These are phyloP conservation scores for Malus domestica DNA, from an alignment of 306 rosid species.

Conservation along the genomic window DNA sequence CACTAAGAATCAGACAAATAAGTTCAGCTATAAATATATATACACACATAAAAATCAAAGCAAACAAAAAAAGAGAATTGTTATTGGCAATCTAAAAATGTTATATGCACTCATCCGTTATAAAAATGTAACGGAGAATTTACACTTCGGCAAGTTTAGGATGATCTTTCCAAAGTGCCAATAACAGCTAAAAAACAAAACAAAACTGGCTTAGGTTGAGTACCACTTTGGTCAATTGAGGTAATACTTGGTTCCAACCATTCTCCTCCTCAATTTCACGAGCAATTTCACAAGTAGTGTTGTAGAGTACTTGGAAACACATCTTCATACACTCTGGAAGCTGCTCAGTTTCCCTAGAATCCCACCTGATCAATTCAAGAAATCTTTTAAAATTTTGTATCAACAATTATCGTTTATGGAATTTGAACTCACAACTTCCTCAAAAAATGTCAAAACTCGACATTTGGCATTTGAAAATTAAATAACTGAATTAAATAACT, in stretches of 20 bases:
- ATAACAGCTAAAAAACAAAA: no score
- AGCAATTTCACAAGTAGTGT: slow-evolving; percentile 40
- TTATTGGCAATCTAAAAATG: no score
- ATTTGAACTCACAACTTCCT: no score
- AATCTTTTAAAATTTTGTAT: neutral
- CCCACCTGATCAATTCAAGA: slow-evolving; percentile 42
- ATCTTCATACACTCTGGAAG: slow-evolving; percentile 50
- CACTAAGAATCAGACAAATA: slow-evolving; percentile 21
- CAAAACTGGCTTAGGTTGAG: neutral
- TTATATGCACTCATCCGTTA: no score
- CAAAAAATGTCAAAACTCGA: no score
- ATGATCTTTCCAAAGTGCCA: no score
- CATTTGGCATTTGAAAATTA: no score
- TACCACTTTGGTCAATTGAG: slow-evolving; percentile 40
- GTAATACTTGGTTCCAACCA: slow-evolving; percentile 23
- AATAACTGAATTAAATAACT: slow-evolving; percentile 10
- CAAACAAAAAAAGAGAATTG: no score
- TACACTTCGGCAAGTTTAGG: no score
- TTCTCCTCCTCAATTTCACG: slow-evolving; percentile 35
- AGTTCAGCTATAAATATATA: no score
- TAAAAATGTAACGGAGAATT: no score
- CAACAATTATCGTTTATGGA: neutral
- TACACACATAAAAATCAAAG: neutral
- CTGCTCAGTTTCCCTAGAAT: slow-evolving; percentile 21
- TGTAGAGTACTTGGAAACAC: slow-evolving; percentile 41